Evolutionary conservation across 352 stramenopile genomes (phyloP), one percentile per base, ranked within the genome.

Genomic region (Pythium pyrilobum): DNA sequence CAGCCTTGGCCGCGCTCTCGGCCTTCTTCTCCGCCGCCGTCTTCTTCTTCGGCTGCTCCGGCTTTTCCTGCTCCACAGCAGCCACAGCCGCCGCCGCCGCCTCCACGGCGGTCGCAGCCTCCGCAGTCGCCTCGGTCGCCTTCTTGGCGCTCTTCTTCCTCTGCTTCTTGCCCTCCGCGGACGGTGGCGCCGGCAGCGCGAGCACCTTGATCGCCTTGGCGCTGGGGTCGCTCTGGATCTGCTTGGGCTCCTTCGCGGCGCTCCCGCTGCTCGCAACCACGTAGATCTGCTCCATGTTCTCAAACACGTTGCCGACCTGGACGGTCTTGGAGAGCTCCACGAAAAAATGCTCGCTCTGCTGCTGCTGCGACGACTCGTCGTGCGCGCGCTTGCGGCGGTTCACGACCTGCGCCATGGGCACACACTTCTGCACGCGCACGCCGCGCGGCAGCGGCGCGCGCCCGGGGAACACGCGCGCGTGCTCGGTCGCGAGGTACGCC

Each of bases 211-310:
- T 55, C 31, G 29, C 57, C 34, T 25, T 56, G 48, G 20, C 57
- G 34, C 27, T 44, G 36, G 21, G 37, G 15, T 31, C 18, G 32
- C 15, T 20, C 25, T 63, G 48, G 24, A 68, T 67, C 47, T 44
- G 31, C 29, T 37, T 46, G n/a, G 36, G 48, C 28, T 31, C n/a
- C 36, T 21, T 5, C 16, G 38, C 33, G 18, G 48, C 62, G 47
- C 27, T 52, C 31, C 23, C 56, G 20, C 34, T 23, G 55, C 80
- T 80, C 18, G 60, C 28, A 20, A 81, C 75, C 11, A 91, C 66
- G 55, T 87, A 91, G 27, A 91, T 74, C 59, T 86, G 80, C 64
- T 91, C 80, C 80, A 91, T 91, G 55, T 81, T 71, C 45, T 68
- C 42, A 52, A 91, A 91, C 25, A 84, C 74, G 39, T 88, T 89